Conservation (phyloP, 768 basidiomycete genomes). For the Boletus eberwhitei region DNA sequence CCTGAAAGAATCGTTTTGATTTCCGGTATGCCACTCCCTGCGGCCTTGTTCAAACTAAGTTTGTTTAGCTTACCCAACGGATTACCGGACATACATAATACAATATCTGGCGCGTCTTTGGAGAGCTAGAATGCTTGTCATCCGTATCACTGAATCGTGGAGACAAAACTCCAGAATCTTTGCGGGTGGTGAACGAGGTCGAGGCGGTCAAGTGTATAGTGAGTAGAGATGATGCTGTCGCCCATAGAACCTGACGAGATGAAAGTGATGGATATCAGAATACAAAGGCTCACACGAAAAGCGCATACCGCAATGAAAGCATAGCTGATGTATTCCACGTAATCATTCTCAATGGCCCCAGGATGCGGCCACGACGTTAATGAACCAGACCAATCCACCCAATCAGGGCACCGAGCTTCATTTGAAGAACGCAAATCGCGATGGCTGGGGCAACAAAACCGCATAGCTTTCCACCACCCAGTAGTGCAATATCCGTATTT, state of each 20-base stretch:
- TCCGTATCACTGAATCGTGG: slow-evolving; percentile 41
- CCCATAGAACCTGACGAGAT: slow-evolving; percentile 59
- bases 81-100: slow-evolving; percentile 67
- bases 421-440: slow-evolving; percentile 3
- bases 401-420: slow-evolving; percentile 54
- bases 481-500: slow-evolving; percentile 85
- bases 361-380: slow-evolving; percentile 35
- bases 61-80: not conserved
- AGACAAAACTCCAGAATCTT: slow-evolving; percentile 75
- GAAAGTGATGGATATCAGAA: not conserved
- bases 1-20: slow-evolving; percentile 93
- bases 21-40: slow-evolving; percentile 95
- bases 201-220: slow-evolving; percentile 88
- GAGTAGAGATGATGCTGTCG: slow-evolving; percentile 68
- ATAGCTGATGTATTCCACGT: slow-evolving; percentile 70
- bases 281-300: not conserved
- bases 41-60: slow-evolving; percentile 53
- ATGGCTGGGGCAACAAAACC: slow-evolving; percentile 72
- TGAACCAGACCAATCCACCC: slow-evolving; percentile 73
- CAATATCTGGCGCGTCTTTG: slow-evolving; percentile 60
- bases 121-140: slow-evolving; percentile 21
- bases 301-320: slow-evolving; percentile 71
- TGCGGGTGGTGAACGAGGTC: slow-evolving; percentile 81
- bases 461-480: slow-evolving; percentile 68
- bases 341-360: slow-evolving; percentile 28